These are phyloP conservation scores for Baeospora myosura DNA, from an alignment of 1,284 basidiomycete genomes.

Conservation along the genomic window DNA sequence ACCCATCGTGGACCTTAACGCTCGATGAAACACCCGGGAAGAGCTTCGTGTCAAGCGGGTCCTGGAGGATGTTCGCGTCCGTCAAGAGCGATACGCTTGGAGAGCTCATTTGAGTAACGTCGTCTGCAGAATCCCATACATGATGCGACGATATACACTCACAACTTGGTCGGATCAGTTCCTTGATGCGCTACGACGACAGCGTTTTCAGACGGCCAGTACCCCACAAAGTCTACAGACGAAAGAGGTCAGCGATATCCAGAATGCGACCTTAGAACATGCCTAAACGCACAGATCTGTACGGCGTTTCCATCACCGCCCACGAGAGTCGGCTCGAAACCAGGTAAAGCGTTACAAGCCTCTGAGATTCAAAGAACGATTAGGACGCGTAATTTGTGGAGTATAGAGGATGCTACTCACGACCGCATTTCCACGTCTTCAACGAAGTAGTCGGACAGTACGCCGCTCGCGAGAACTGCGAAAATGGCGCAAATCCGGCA, in stretches of 20 bases:
- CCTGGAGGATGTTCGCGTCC: too few species aligned
- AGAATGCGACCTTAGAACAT: background rate
- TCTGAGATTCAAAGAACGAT: constrained; percentile 17
- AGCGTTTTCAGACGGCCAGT: too few species aligned
- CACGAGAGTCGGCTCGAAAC: constrained; percentile 35
- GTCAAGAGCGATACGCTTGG: too few species aligned
- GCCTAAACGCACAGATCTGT: constrained; percentile 35
- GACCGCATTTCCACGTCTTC: constrained; percentile 32
- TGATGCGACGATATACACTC: too few species aligned
- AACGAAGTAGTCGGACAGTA: constrained; percentile 29
- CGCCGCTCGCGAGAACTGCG: constrained; percentile 37
- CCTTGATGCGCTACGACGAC: too few species aligned
- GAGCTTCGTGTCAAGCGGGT: too few species aligned
- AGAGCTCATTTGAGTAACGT: too few species aligned
- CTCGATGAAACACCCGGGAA: too few species aligned
- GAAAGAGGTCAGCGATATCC: too few species aligned
- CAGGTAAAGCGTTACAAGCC: constrained; percentile 36
- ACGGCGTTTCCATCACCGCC: constrained; percentile 40
- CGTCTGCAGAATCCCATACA: too few species aligned
- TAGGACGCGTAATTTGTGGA: background rate
- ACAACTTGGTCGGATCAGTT: too few species aligned
- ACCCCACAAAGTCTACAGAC: constrained; percentile 40
- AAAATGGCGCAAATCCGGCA: constrained; percentile 28
- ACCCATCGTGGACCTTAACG: too few species aligned
- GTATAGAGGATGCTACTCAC: constrained; percentile 21